Evolutionary conservation across 2,329 filamentous ascomycete species (phyloP).

Genomic region (Exophiala bonariae): DNA sequence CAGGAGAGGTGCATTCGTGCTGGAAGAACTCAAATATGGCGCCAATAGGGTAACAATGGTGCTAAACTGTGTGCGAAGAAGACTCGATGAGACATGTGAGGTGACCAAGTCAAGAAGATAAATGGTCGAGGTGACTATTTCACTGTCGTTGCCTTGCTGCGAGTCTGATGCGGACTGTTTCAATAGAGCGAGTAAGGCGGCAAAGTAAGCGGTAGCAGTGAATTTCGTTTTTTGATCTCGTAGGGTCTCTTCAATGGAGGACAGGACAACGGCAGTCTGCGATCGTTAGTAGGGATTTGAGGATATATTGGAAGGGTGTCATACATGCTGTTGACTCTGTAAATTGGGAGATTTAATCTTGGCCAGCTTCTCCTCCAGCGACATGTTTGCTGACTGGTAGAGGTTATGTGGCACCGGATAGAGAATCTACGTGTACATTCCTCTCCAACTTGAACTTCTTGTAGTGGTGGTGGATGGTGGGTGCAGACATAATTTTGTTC

Average conservation of each 20-base stretch:
- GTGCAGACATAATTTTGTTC: slow-evolving; percentile 6
- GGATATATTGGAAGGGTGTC: slow-evolving; percentile 26
- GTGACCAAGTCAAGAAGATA: slow-evolving; percentile 95
- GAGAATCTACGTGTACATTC: too few species aligned
- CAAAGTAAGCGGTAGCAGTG: slow-evolving; percentile 90
- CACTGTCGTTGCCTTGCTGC: slow-evolving; percentile 71
- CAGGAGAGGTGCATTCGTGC: slow-evolving; percentile 84
- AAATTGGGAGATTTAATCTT: slow-evolving; percentile 97
- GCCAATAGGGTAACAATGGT: slow-evolving; percentile 87
- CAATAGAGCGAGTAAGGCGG: slow-evolving; percentile 86
- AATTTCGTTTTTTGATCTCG: slow-evolving; percentile 80
- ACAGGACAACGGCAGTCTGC: slow-evolving; percentile 81
- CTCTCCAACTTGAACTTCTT: not conserved
- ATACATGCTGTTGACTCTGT: slow-evolving; percentile 89
- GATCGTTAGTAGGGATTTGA: slow-evolving; percentile 17
- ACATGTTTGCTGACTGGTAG: slow-evolving; percentile 18
- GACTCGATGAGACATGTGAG: slow-evolving; percentile 76
- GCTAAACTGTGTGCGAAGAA: slow-evolving; percentile 91
- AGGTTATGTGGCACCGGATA: not conserved
- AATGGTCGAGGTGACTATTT: slow-evolving; percentile 80
- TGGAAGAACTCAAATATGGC: slow-evolving; percentile 74
- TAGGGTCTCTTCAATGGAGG: slow-evolving; percentile 89
- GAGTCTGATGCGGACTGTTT: slow-evolving; percentile 68
- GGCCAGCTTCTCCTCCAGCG: slow-evolving; percentile 86
- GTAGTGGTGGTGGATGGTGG: too few species aligned